Conservation (phyloP, 352 stramenopile species). For the Phytophthora sp. region DNA sequence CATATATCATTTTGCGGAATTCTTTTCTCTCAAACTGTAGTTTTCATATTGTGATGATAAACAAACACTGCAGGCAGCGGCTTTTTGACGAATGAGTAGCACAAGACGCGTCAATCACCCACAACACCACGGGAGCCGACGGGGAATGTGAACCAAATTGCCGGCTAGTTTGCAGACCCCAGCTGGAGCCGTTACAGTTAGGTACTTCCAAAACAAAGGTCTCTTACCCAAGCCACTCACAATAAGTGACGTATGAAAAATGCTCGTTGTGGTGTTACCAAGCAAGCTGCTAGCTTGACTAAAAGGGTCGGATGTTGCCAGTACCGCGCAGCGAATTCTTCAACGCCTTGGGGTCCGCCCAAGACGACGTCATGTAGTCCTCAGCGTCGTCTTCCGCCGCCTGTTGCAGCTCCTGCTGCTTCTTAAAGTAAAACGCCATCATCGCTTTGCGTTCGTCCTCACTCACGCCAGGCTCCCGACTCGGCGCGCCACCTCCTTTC, state of each 20-base stretch:
- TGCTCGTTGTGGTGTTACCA: conserved; percentile 1
- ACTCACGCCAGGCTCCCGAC: conserved; percentile 81
- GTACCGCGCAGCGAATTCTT: conserved; percentile 94
- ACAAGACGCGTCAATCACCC: no score
- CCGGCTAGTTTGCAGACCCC: no score
- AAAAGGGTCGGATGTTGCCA: conserved; percentile 84
- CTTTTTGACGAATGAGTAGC: no score
- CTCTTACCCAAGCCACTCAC: no score
- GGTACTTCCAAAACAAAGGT: no score
- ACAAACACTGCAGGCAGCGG: no score
- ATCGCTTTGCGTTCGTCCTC: conserved; percentile 97
- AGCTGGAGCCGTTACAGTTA: no score
- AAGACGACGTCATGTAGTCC: conserved; percentile 94
- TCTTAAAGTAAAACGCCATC: conserved; percentile 96
- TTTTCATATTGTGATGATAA: no score
- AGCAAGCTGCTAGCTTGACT: background rate
- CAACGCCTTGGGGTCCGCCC: conserved; percentile 94
- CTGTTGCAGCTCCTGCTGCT: conserved; percentile 89
- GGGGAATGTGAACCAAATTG: no score
- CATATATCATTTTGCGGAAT: no score
- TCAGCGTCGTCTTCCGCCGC: conserved; percentile 91
- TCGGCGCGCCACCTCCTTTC: conserved; percentile 87
- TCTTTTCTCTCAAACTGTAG: no score
- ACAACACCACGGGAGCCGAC: no score
- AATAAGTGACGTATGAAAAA: conserved; percentile 2